Evolutionary conservation across 108 stramenopile genomes (phyloP), one percentile per base, ranked within the genome.

Genomic region (Cyclotella choctawhatcheeana): DNA sequence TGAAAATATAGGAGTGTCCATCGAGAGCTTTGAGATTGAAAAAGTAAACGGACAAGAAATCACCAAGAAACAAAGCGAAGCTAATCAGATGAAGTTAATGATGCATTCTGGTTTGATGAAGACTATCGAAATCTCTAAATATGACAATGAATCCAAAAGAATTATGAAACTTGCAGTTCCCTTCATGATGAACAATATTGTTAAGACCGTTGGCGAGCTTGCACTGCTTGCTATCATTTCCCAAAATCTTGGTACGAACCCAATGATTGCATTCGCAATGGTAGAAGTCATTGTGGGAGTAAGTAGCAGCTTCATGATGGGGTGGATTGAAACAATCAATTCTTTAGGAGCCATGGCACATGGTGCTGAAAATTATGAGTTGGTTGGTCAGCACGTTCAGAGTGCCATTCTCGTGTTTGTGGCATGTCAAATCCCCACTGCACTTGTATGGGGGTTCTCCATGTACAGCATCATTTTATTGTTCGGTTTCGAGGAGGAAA

Each of bases 221-320:
- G 16, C 58, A 6, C 17, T 71, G 29, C 37, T 77, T 1, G 71
- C 63, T n/a, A 71, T 77, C 25, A 48, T 77, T 21, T 71, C 70
- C 43, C 71, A 71, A 45, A 50, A 64, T 50, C 51, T 77, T 43
- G 76, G 76, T 6, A 77, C 76, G 3, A 56, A 77, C 53, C 25
- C 69, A 6, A 77, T 77, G 76, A 47, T 77, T 58, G 76, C 76
- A 33, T 77, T 44, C 51, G 70, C 70, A 20, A 64, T 77, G 45
- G 71, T 71, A 4, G 62, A 65, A 44, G 45, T 71, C 12, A 56
- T 71, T 16, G 76, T 77, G 18, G 76, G 79, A 33, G 58, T 74
- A 12, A 73, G 53, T 64, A 47, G 34, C 44, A 69, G 61, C 40
- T 74, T 74, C 35, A 64, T 74, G 50, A 72, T 59, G 7, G 73